Conservation (phyloP, 257 asterid genomes). For the Orobanche coerulescens region DNA sequence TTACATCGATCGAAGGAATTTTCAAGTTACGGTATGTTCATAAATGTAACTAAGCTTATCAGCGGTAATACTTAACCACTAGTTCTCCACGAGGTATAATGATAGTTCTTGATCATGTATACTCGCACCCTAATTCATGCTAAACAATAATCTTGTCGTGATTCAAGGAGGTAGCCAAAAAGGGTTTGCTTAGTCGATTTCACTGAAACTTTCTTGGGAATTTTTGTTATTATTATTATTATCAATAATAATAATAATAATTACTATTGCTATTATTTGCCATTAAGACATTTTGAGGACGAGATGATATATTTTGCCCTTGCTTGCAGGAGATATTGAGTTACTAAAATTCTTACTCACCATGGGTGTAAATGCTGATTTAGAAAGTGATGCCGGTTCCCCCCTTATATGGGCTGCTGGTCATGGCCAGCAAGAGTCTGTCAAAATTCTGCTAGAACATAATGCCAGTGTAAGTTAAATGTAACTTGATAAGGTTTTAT, state of each 20-base stretch:
- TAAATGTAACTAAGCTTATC: too few species aligned
- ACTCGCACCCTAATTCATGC: too few species aligned
- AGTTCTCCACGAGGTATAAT: too few species aligned
- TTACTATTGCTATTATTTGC: too few species aligned
- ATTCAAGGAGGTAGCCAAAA: too few species aligned
- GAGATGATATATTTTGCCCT: constrained; percentile 21
- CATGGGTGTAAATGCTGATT: constrained; percentile 60
- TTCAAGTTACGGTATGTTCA: too few species aligned
- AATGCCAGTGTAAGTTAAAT: constrained; percentile 60
- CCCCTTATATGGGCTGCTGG: constrained; percentile 99
- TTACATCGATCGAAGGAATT: too few species aligned
- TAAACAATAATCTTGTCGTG: too few species aligned
- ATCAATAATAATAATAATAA: too few species aligned
- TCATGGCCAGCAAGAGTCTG: constrained; percentile 71
- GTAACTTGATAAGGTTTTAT: constrained; percentile 12
- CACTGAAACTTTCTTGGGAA: background rate
- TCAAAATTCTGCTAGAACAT: constrained; percentile 67
- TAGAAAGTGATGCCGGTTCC: constrained; percentile 85
- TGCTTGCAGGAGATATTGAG: constrained; percentile 70
- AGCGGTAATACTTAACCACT: too few species aligned
- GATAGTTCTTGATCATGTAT: too few species aligned
- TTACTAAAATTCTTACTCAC: constrained; percentile 52
- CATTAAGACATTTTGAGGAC: background rate
- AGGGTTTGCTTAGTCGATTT: too few species aligned
- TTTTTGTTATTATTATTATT: background rate